These are phyloP conservation scores for Cadophora malorum DNA, from an alignment of 2,329 filamentous ascomycete species.

Conservation along the genomic window DNA sequence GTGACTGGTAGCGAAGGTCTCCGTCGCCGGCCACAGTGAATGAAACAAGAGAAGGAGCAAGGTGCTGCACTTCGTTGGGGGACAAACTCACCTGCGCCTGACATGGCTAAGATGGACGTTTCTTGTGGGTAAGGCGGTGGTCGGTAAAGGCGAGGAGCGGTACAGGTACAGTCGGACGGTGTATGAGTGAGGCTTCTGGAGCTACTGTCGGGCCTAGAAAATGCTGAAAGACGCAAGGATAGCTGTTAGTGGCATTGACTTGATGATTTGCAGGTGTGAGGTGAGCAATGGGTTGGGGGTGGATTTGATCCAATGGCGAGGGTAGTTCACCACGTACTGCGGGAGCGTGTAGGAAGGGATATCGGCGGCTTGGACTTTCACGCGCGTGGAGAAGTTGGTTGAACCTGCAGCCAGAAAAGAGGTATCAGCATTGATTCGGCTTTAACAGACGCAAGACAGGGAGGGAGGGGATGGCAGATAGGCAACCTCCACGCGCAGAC, in stretches of 20 bases:
- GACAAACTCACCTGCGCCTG: constrained; percentile 36
- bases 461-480: too few relatives aligned
- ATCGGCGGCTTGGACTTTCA: constrained; percentile 6
- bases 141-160: constrained; percentile 18
- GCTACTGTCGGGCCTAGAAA: constrained; percentile 24
- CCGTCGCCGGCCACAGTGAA: constrained; percentile 25
- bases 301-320: constrained; percentile 16
- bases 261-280: constrained; percentile 23
- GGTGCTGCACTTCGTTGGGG: constrained; percentile 16
- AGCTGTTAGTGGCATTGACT: constrained; percentile 30
- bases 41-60: constrained; percentile 18
- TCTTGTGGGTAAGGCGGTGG: constrained; percentile 26
- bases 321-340: constrained; percentile 1
- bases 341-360: background rate
- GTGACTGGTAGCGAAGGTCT: constrained; percentile 17
- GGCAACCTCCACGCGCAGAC: background rate
- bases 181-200: constrained; percentile 23
- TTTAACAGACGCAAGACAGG: constrained; percentile 5
- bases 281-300: background rate
- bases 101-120: constrained; percentile 31
- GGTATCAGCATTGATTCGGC: constrained; percentile 15
- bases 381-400: background rate
- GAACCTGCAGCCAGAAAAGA: constrained; percentile 14
- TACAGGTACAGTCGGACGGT: constrained; percentile 13
- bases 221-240: constrained; percentile 31